Percentiles rank a stretch among this genome's conserved stretches.
Evolutionary conservation across 2,329 filamentous ascomycete species (phyloP).

Genomic region (Aspergillus tamarii): DNA sequence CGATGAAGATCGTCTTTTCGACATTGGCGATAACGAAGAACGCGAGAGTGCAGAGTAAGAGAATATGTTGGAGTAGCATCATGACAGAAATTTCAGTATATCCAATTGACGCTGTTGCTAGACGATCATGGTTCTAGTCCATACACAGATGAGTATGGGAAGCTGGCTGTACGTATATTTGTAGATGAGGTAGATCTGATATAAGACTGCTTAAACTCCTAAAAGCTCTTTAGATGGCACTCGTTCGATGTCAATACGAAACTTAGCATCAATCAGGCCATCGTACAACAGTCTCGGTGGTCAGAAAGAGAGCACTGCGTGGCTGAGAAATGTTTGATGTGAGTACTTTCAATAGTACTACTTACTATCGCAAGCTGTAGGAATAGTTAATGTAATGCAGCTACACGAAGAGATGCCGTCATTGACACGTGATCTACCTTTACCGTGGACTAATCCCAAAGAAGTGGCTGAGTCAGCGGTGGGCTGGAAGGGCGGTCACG

Average conservation of each 20-base stretch:
- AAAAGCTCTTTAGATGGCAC: not conserved
- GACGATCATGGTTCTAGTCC: not conserved
- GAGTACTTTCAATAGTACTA: no score
- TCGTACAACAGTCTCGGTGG: not conserved
- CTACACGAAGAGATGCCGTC: slow-evolving; percentile 15
- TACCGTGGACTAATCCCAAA: slow-evolving; percentile 5
- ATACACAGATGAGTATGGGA: not conserved
- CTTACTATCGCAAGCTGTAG: no score
- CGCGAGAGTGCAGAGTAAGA: slow-evolving; percentile 25
- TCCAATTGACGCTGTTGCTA: not conserved
- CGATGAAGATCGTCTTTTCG: slow-evolving; percentile 88
- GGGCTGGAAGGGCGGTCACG: slow-evolving; percentile 25
- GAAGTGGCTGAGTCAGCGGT: slow-evolving; percentile 24
- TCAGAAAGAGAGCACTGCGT: not conserved
- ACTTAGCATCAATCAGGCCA: not conserved
- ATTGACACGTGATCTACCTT: slow-evolving; percentile 19
- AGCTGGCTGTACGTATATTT: not conserved
- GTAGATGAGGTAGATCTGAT: not conserved
- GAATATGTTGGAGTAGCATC: slow-evolving; percentile 18
- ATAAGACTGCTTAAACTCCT: not conserved
- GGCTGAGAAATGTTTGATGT: not conserved
- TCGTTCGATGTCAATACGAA: not conserved
- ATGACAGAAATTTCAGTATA: not conserved
- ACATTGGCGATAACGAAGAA: slow-evolving; percentile 65
- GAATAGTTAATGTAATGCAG: not conserved